Base-by-base conservation (phyloP, 2,329 filamentous ascomycete species). In the Ceratocystis diversiconidia region DNA sequence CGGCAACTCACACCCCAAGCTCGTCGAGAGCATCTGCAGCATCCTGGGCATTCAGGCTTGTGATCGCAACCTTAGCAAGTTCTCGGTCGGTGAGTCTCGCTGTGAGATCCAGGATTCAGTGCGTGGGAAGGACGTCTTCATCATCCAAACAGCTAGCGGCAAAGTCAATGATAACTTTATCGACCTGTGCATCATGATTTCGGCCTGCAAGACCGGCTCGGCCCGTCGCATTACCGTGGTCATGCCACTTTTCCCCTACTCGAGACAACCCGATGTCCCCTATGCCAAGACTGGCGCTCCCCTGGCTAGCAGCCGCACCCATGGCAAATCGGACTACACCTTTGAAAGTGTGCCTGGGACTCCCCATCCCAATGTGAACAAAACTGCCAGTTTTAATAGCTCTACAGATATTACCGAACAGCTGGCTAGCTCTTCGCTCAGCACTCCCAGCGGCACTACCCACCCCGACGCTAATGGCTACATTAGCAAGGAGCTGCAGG, bases 121-220 rank as follows among this genome's bases (percentile, higher is more conserved):
- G 63, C 88, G 94, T 71, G 94, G 90, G 71, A 99, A 99, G 76
- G 94, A 99, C 84, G 94, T 96, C 74, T 99, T 95, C 79, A 96
- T 97, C 74, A 90, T 99, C 72, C 92, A 97, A 77, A 94, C 90
- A 52, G 91, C 90, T 71, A 90, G 90, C 71, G 91, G 90, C 69
- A 89, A 88, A 72, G 90, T 96, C 77, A 99, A 99, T 74, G 94
- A 99, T 77, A 86, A 95, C 77, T 85, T 99, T 70, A 88, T 99
- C 79, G 94, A 99, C 74, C 85, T 97, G 62, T 89, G 95, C 75
- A 96, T 97, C 78, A 96, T 94, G 78, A 92, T 97, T 71, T 95
- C 90, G n/a, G 94, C 94, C 68, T 97, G 94, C 84, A 95, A 96
- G 78, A 85, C 89, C 12, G 91, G 91, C 71, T 96, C 92, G 50